These are phyloP conservation scores for Dissoconium aciculare DNA, from an alignment of 2,329 filamentous ascomycete species.

Conservation along the genomic window DNA sequence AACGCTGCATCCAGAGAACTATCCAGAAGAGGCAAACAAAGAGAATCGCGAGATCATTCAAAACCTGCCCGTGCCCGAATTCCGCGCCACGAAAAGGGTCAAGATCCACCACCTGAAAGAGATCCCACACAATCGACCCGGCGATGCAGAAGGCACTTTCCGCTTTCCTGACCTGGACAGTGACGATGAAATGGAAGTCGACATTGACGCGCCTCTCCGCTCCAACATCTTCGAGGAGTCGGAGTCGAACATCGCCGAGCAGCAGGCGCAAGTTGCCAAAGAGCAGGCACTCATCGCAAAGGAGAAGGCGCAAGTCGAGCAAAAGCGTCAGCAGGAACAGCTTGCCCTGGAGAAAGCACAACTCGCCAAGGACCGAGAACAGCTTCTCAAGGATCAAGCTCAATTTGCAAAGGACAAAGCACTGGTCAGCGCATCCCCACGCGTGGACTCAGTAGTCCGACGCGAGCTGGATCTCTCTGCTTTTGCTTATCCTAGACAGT, in stretches of 20 bases:
- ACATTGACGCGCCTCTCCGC: slow-evolving; percentile 11
- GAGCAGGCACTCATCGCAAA: neutral
- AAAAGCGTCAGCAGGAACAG: too few species aligned
- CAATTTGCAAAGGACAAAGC: too few species aligned
- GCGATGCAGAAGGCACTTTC: slow-evolving; percentile 19
- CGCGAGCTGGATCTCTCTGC: too few species aligned
- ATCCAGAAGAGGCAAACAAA: too few species aligned
- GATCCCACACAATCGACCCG: slow-evolving; percentile 21
- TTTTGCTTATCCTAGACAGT: too few species aligned
- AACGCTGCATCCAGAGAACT: too few species aligned
- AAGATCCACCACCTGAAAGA: slow-evolving; percentile 19
- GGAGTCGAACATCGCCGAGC: too few species aligned
- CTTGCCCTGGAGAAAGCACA: too few species aligned
- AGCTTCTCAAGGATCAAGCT: too few species aligned
- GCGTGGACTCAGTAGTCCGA: too few species aligned
- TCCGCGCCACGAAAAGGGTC: slow-evolving; percentile 18
- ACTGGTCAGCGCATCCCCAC: too few species aligned
- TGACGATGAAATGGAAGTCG: slow-evolving; percentile 24
- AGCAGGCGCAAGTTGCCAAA: neutral
- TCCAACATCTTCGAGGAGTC: slow-evolving; percentile 15
- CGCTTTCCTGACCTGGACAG: slow-evolving; percentile 19
- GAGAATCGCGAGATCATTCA: slow-evolving; percentile 4
- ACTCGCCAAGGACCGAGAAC: too few species aligned
- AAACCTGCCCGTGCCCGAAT: slow-evolving; percentile 12
- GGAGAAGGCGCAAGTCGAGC: neutral